phyloP scores from a whole-genome alignment of 129 eudicot species.

The Escallonia rubra region DNA sequence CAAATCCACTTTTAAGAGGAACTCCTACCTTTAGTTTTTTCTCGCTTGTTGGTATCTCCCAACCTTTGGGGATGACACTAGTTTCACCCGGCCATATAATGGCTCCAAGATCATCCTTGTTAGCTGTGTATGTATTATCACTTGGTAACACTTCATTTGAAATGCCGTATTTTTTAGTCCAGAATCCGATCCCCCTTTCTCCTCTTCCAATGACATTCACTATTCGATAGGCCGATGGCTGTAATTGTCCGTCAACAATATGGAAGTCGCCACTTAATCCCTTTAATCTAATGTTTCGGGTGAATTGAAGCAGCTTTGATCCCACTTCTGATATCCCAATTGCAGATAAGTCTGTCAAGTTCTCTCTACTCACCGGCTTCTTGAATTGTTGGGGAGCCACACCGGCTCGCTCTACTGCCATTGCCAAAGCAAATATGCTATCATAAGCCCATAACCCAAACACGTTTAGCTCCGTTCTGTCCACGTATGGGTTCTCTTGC shows the following conservation, averaged over 20 bases:
- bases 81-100: constrained; percentile 31
- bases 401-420: constrained; percentile 33
- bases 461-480: constrained; percentile 3
- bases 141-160: background rate
- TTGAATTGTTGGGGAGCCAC: background rate
- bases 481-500: background rate
- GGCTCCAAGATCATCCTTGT: background rate
- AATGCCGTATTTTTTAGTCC: constrained; percentile 17
- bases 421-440: constrained; percentile 43
- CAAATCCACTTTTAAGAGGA: constrained; percentile 8
- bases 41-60: constrained; percentile 18
- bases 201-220: constrained; percentile 11
- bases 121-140: background rate
- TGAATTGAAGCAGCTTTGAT: constrained; percentile 3
- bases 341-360: background rate
- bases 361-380: background rate
- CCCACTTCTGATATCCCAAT: constrained; percentile 4
- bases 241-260: constrained; percentile 9
- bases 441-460: constrained; percentile 61
- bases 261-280: constrained; percentile 31
- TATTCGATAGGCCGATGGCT: constrained; percentile 3
- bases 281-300: background rate
- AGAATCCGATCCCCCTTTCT: constrained; percentile 16
- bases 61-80: constrained; percentile 15
- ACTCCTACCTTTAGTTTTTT: constrained; percentile 22